Percentiles rank a stretch among this genome's conserved stretches.
phyloP scores from a whole-genome alignment of 2,329 filamentous ascomycete species.

The Lachnellula hyalina region DNA sequence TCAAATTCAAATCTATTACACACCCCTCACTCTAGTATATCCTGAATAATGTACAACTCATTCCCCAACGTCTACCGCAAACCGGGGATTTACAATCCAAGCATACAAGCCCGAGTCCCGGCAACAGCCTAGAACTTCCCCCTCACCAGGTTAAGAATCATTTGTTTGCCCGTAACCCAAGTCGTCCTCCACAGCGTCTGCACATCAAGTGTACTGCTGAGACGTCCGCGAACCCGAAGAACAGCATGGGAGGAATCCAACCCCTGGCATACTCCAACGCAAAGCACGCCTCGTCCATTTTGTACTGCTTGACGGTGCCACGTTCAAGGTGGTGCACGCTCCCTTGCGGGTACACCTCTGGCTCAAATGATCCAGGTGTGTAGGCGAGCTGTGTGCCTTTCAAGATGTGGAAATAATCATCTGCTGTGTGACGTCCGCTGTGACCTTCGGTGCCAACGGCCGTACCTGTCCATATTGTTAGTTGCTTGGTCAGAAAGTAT shows the following conservation, averaged over 20 bases:
- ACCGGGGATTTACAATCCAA: too few relatives aligned
- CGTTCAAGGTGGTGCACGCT: slow-evolving; percentile 66
- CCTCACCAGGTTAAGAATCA: slow-evolving; percentile 64
- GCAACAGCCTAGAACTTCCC: slow-evolving; percentile 51
- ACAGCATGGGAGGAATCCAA: slow-evolving; percentile 90
- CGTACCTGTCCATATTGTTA: slow-evolving; percentile 44
- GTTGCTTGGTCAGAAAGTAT: neutral
- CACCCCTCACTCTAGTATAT: too few relatives aligned
- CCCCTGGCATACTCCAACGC: slow-evolving; percentile 79
- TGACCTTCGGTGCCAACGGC: slow-evolving; percentile 83
- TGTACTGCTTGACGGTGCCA: slow-evolving; percentile 75
- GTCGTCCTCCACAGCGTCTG: slow-evolving; percentile 80
- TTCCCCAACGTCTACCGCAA: too few relatives aligned
- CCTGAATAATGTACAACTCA: too few relatives aligned
- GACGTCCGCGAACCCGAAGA: slow-evolving; percentile 80
- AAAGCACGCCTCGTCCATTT: slow-evolving; percentile 71
- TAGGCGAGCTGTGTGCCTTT: slow-evolving; percentile 72
- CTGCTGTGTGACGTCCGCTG: slow-evolving; percentile 80
- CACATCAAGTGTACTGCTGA: slow-evolving; percentile 77
- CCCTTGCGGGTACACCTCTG: slow-evolving; percentile 66
- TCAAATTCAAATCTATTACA: too few relatives aligned
- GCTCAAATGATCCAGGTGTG: slow-evolving; percentile 59
- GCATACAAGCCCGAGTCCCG: neutral
- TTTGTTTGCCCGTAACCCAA: slow-evolving; percentile 67
- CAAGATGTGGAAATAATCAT: slow-evolving; percentile 94